Conservation (phyloP, 805 yeast genomes). For the Yarrowia divulgata region DNA sequence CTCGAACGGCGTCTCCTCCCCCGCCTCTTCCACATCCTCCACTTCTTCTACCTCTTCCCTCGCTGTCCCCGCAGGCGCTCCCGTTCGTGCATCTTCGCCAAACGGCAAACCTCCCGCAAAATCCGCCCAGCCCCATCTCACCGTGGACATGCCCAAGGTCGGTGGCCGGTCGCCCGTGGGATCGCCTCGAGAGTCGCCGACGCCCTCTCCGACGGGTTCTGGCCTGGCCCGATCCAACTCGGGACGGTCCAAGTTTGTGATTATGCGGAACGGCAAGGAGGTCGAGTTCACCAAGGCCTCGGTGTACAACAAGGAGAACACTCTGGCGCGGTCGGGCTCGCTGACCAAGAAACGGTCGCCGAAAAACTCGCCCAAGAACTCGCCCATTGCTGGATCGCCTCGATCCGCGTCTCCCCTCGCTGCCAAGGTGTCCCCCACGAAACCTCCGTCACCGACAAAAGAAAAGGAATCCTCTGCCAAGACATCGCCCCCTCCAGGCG, state of each 20-base stretch:
- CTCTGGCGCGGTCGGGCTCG: slow-evolving; percentile 16
- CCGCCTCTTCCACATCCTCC: not conserved
- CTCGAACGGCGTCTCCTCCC: not conserved
- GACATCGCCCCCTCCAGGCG: not conserved
- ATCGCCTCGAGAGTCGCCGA: slow-evolving; percentile 18
- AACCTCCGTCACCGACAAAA: slow-evolving; percentile 12
- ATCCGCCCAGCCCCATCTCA: slow-evolving; percentile 4
- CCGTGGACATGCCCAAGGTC: slow-evolving; percentile 21
- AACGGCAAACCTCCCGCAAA: slow-evolving; percentile 15
- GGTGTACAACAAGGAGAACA: slow-evolving; percentile 31
- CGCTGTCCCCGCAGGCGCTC: not conserved
- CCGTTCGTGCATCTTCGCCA: slow-evolving; percentile 13
- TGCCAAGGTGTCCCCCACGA: not conserved
- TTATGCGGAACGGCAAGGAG: slow-evolving; percentile 33
- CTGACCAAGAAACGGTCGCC: slow-evolving; percentile 12
- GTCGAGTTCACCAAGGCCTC: slow-evolving; percentile 33
- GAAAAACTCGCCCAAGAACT: slow-evolving; percentile 7
- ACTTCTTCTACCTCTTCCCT: slow-evolving; percentile 5
- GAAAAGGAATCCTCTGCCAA: not conserved
- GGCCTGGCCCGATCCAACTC: slow-evolving; percentile 19
- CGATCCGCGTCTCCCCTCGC: slow-evolving; percentile 8
- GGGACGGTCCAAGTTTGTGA: slow-evolving; percentile 14
- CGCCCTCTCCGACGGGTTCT: slow-evolving; percentile 6
- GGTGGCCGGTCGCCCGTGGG: not conserved
- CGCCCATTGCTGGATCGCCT: slow-evolving; percentile 6